A percentile compares a stretch with the other conserved stretches of the same genome.
Evolutionary conservation across 1,284 basidiomycete species (phyloP).

Genomic region (Somion occarium): DNA sequence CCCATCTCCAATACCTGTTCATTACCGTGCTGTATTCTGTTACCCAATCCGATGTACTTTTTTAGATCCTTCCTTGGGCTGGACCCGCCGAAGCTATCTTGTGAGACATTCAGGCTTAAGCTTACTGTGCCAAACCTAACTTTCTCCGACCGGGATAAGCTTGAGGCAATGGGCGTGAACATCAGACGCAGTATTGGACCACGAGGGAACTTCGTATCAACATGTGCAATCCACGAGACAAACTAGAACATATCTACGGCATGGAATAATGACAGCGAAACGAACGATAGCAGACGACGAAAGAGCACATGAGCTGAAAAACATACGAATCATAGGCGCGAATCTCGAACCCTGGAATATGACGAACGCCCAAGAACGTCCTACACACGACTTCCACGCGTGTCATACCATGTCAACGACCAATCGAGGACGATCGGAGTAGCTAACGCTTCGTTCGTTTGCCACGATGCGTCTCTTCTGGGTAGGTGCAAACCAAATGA

Average conservation of each 20-base stretch:
- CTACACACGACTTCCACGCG: neutral
- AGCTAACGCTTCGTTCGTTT: conserved; percentile 29
- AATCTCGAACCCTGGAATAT: too few species aligned
- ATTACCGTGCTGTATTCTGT: neutral
- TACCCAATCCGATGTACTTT: neutral
- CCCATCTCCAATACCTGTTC: neutral
- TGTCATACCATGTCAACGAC: neutral
- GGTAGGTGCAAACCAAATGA: conserved; percentile 54
- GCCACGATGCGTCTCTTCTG: conserved; percentile 52
- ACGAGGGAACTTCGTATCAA: neutral
- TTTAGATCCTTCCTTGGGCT: neutral
- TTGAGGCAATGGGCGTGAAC: too few species aligned
- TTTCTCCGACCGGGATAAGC: neutral
- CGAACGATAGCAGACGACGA: neutral
- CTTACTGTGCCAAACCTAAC: too few species aligned
- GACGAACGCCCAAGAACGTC: neutral
- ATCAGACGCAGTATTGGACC: too few species aligned
- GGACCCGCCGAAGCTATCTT: neutral
- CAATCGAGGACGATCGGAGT: neutral
- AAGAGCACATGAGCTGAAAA: neutral
- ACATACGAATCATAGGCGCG: too few species aligned
- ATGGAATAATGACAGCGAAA: neutral
- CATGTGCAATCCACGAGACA: neutral
- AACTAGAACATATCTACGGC: neutral
- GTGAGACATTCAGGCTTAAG: neutral